Conservation (phyloP, 2,329 filamentous ascomycete species). For the Botrytis tulipae region DNA sequence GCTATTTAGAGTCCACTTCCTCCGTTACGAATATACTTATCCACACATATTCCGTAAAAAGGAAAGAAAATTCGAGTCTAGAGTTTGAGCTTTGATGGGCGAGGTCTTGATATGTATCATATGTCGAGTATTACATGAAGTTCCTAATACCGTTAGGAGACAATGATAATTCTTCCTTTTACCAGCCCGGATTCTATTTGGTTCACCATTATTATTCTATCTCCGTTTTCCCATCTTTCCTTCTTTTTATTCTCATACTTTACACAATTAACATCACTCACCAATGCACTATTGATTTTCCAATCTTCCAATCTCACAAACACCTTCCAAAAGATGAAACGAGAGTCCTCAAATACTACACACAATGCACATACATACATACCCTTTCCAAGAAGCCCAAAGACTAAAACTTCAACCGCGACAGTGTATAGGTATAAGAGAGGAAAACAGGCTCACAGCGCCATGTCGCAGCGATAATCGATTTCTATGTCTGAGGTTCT, state of each 20-base stretch:
- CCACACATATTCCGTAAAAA: too few relatives aligned
- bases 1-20: too few relatives aligned
- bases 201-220: rapidly evolving
- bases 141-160: rapidly evolving
- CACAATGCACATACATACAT: too few relatives aligned
- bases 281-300: too few relatives aligned
- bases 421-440: not conserved
- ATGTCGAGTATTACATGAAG: not conserved
- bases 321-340: too few relatives aligned
- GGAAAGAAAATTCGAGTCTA: not conserved
- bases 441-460: too few relatives aligned
- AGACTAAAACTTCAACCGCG: not conserved
- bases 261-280: not conserved
- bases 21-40: too few relatives aligned
- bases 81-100: not conserved
- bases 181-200: not conserved
- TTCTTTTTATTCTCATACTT: not conserved
- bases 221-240: not conserved
- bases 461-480: rapidly evolving
- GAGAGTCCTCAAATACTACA: too few relatives aligned
- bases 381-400: too few relatives aligned
- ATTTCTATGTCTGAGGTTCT: not conserved
- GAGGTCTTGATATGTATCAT: not conserved
- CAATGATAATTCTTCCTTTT: not conserved
- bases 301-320: not conserved